Conservation (phyloP, 805 yeast genomes). For the Yarrowia osloensis region DNA sequence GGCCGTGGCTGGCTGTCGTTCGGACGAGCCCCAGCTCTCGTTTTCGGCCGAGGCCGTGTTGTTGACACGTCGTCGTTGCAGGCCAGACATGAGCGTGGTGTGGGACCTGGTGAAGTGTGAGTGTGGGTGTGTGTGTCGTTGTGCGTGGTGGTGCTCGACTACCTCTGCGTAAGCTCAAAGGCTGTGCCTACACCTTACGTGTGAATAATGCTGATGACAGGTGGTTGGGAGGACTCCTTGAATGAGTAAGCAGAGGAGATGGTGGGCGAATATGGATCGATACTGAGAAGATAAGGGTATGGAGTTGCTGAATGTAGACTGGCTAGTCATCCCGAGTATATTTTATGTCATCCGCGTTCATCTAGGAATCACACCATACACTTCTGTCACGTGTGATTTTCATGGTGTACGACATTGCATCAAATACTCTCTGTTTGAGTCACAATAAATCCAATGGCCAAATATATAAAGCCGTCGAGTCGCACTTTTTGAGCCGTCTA, state of each 20-base stretch:
- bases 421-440: no score
- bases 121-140: background rate
- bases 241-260: background rate
- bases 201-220: constrained; percentile 30
- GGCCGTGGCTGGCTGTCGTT: background rate
- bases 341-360: no score
- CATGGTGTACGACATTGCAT: no score
- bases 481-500: no score
- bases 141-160: background rate
- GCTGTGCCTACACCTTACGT: constrained; percentile 1
- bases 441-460: no score
- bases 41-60: constrained; percentile 30
- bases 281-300: no score
- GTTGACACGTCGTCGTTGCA: constrained; percentile 40
- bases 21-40: background rate
- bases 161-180: background rate
- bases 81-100: constrained; percentile 36
- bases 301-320: no score
- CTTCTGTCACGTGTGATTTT: no score
- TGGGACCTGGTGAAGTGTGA: no score
- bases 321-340: no score
- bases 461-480: no score
- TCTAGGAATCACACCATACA: no score
- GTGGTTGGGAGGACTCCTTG: constrained; percentile 4
- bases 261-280: background rate